Conservation (phyloP, 805 yeast genomes). For the Myxozyma geophila region DNA sequence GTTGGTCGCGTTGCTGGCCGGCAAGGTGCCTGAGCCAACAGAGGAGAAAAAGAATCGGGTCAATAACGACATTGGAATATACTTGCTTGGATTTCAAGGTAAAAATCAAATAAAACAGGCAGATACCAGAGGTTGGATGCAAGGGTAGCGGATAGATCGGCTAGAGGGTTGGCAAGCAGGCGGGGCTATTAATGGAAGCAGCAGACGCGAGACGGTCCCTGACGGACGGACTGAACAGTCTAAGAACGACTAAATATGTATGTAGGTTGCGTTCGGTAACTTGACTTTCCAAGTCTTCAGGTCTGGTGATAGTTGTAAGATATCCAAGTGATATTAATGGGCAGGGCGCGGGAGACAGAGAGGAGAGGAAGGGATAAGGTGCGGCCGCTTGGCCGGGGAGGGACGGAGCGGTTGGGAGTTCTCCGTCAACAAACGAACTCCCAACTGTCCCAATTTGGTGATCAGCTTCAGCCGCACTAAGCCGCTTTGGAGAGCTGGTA, state of each 20-base stretch:
- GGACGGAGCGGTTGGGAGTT: constrained; percentile 18
- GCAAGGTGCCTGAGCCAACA: constrained; percentile 2
- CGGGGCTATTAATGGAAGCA: not conserved
- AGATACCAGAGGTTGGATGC: not conserved
- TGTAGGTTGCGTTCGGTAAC: not conserved
- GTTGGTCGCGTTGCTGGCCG: not conserved
- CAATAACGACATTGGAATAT: constrained; percentile 10
- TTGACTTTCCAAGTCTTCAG: too few relatives aligned
- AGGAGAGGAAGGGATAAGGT: not conserved
- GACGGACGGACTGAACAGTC: not conserved
- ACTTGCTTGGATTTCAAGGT: too few relatives aligned
- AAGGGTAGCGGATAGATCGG: not conserved
- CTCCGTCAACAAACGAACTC: constrained; percentile 16
- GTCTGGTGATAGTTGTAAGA: too few relatives aligned
- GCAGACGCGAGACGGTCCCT: not conserved
- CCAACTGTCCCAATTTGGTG: constrained; percentile 15
- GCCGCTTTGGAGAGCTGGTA: not conserved
- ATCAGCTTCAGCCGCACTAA: constrained; percentile 8
- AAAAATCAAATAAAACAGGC: not conserved
- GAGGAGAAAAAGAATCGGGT: constrained; percentile 14
- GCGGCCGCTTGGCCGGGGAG: constrained; percentile 4
- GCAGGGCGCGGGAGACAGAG: not conserved
- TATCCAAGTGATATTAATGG: not conserved
- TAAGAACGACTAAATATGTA: not conserved
- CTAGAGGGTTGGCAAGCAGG: not conserved